Evolutionary conservation across 176 grass and related monocot genomes (phyloP).

Genomic region (Luzula sylvatica): DNA sequence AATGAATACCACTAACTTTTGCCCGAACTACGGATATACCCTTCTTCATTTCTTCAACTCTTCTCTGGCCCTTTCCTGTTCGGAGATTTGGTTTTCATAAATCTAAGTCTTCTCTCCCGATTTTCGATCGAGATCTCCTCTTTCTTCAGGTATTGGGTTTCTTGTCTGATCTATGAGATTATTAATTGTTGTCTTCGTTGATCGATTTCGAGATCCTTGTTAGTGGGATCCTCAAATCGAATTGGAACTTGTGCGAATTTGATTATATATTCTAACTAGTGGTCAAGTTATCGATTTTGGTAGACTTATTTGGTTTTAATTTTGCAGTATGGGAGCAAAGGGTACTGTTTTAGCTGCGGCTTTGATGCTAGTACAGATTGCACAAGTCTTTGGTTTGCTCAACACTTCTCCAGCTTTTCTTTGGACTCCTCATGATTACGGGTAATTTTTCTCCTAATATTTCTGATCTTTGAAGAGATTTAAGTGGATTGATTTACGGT

Average conservation of each 20-base stretch:
- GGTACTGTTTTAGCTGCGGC: neutral
- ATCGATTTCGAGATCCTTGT: neutral
- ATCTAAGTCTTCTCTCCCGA: too few species aligned
- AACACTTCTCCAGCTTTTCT: conserved; percentile 56
- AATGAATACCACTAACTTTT: too few species aligned
- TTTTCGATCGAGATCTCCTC: too few species aligned
- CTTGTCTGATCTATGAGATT: neutral
- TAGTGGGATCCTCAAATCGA: neutral
- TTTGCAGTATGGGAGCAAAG: conserved; percentile 8
- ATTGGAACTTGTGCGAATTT: neutral
- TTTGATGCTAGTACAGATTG: conserved; percentile 8
- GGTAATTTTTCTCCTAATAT: conserved; percentile 24
- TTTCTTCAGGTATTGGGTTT: too few species aligned
- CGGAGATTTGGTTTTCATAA: too few species aligned
- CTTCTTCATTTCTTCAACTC: too few species aligned
- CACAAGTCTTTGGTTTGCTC: neutral
- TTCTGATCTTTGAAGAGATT: conserved; percentile 19
- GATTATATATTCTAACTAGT: too few species aligned
- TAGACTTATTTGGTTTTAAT: neutral
- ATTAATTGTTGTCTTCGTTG: neutral
- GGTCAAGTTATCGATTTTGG: too few species aligned
- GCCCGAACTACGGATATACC: too few species aligned
- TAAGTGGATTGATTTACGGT: neutral
- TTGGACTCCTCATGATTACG: conserved; percentile 56
- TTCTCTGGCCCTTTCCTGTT: too few species aligned